Evolutionary conservation across 2,329 filamentous ascomycete species (phyloP), one percentile per base, ranked within the genome.

Genomic region (Westerdykella ornata): DNA sequence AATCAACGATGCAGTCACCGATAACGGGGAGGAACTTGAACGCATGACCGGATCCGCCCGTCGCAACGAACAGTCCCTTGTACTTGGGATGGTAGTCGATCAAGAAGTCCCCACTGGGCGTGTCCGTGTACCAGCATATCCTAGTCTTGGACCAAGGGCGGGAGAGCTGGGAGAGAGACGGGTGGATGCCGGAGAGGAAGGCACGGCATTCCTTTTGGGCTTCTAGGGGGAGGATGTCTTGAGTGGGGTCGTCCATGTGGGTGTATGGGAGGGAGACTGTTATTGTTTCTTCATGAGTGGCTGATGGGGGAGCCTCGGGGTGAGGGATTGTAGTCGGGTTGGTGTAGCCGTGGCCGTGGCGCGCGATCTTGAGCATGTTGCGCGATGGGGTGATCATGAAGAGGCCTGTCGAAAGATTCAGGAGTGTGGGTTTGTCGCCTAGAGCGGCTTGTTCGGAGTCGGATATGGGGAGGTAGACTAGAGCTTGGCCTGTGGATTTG

Each of bases 401-500:
- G 44, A 85, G 73, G 7, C 85, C 85, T 2, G 75, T 79, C 37
- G 73, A 77, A 50, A 89, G 72, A 66, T 88, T 87, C 31, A 90
- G 68, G 16, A 86, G 67, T 2, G 88, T 84, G 0, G 89, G 89
- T 56, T 82, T 80, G 26, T 77, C 68, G 32, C 71, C 71, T 9
- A 95, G 71, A 3, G 65, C 64, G 13, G 71, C 70, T 65, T 89
- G 80, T 66, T 96, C 89, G 4, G 77, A 75, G 13, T 78, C 69
- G 0, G 80, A 84, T 53, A 97, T 75, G 48, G 80, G 73, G 50
- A 95, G 70, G 68, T 94, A 96, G 11, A 77, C 84, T 18, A 97
- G 62, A 0, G 79, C 77, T 57, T 97, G 90, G 12, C 87, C 90
- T 0, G 88, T 94, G 2, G 89, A 85, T 48, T 84, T 77, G 30